Base-by-base conservation (phyloP, 2,329 filamentous ascomycete species). In the Geosmithia flava region DNA sequence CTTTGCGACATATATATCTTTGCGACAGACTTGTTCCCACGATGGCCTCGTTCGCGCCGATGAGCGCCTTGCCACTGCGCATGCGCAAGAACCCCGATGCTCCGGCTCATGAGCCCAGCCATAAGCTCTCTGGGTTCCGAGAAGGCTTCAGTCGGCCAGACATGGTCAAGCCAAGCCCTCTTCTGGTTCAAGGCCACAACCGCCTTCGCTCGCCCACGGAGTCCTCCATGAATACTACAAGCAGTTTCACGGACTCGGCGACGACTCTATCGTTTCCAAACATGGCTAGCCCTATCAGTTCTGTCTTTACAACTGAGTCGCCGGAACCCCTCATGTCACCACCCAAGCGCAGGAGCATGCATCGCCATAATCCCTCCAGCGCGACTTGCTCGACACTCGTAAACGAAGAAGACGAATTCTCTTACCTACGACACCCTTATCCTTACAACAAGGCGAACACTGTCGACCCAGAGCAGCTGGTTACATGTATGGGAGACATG, bases 301-400 rank as follows among this genome's bases (percentile, higher is more conserved):
- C 62, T 0, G 60, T 57, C 7, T 63, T 64, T 49, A 57, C 62
- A 37, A 61, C 59, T 47, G 62, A 64, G 3, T 64, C 1, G 44
- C 60, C 13, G 53, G 56, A 8, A 58, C 61, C n/a, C 52, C 55
- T 1, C 53, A 60, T 5, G 42, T 52, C 6, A 59, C 33, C 33
- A 3, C 33, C 33, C 11, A 37, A 37, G 15, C 33, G 60, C 49
- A 55, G 58, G 17, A 56, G 60, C 47, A 56, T 57, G 41, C 64
- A 66, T 55, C 55, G 63, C 3, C 59, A 63, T 39, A 55, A 59
- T 15, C 57, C 60, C 0, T 64, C 61, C 0, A 64, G 48, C 20
- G 63, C 60, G 2, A 67, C 64, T 3, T 66, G 64, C 27, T 68
- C 63, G 15, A 66, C 64, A 0, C 65, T 63, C 51, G 60, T 65